Conservation (phyloP, 2,329 filamentous ascomycete genomes). For the Penicillium janthinellum region DNA sequence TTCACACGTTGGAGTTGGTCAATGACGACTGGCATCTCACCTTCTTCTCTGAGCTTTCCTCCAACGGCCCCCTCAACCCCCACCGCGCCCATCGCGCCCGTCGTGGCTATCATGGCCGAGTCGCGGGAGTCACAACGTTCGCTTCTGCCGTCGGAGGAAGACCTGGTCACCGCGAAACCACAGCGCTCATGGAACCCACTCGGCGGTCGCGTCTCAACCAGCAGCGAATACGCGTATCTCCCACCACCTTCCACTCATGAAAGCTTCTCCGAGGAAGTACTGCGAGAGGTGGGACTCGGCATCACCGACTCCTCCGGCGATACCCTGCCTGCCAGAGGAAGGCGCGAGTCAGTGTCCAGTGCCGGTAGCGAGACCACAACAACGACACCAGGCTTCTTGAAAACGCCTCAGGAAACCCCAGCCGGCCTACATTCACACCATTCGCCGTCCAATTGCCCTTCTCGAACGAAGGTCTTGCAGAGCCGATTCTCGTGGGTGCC, state of each 20-base stretch:
- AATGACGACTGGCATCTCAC: background rate
- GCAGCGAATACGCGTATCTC: slow-evolving; percentile 12
- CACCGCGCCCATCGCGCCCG: background rate
- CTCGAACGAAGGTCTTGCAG: slow-evolving; percentile 32
- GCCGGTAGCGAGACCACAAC: background rate
- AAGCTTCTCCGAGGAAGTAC: slow-evolving; percentile 21
- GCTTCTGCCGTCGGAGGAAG: slow-evolving; percentile 16
- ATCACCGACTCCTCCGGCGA: slow-evolving; percentile 18
- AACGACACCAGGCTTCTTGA: slow-evolving; percentile 15
- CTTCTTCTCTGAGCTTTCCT: background rate
- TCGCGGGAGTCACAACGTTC: slow-evolving; percentile 21
- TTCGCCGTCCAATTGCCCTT: slow-evolving; percentile 31
- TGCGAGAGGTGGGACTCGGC: slow-evolving; percentile 24
- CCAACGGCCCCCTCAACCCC: background rate
- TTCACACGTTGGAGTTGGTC: background rate
- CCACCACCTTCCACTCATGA: slow-evolving; percentile 7
- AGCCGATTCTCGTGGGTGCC: slow-evolving; percentile 39
- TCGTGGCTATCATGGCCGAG: slow-evolving; percentile 16
- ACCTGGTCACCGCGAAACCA: slow-evolving; percentile 16
- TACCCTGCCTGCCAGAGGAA: slow-evolving; percentile 5
- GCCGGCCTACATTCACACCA: slow-evolving; percentile 3
- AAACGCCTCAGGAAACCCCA: slow-evolving; percentile 15
- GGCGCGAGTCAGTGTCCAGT: slow-evolving; percentile 9
- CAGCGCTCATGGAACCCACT: slow-evolving; percentile 24
- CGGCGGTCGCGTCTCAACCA: slow-evolving; percentile 10